A percentile compares a stretch with the other conserved stretches of the same genome.
phyloP scores from a whole-genome alignment of 805 yeast species.

The Naumovozyma baii region DNA sequence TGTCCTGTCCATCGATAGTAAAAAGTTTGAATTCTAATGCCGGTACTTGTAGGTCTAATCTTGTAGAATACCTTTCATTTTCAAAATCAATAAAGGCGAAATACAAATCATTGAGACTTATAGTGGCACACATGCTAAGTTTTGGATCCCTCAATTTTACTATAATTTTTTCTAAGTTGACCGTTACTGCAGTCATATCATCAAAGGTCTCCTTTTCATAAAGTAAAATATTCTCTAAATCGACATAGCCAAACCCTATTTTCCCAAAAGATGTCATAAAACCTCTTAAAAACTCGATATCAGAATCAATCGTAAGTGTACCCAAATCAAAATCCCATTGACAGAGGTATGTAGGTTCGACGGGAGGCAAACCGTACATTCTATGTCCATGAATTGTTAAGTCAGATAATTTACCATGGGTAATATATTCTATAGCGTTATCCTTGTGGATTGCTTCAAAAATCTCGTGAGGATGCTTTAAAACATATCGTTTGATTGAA shows the following conservation, averaged over 20 bases:
- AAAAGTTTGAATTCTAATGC: constrained; percentile 28
- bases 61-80: constrained; percentile 51
- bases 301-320: constrained; percentile 42
- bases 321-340: constrained; percentile 82
- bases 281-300: constrained; percentile 37
- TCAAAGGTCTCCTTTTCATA: constrained; percentile 45
- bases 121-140: constrained; percentile 14
- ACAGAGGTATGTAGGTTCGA: constrained; percentile 78
- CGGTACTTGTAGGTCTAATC: constrained; percentile 44
- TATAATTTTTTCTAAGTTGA: constrained; percentile 41
- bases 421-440: constrained; percentile 7
- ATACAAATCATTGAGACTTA: constrained; percentile 22
- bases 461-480: constrained; percentile 12
- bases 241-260: constrained; percentile 55
- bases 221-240: constrained; percentile 65
- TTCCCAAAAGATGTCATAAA: constrained; percentile 36
- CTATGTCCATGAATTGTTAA: constrained; percentile 74
- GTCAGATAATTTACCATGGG: constrained; percentile 33
- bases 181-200: constrained; percentile 61
- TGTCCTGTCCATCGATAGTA: constrained; percentile 1
- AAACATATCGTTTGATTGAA: constrained; percentile 10
- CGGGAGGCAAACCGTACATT: constrained; percentile 86
- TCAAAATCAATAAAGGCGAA: constrained; percentile 60
- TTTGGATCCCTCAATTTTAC: constrained; percentile 34
- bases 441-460: constrained; percentile 26